Evolutionary conservation across 805 yeast genomes (phyloP).

Genomic region (Scheffersomyces ergatensis): DNA sequence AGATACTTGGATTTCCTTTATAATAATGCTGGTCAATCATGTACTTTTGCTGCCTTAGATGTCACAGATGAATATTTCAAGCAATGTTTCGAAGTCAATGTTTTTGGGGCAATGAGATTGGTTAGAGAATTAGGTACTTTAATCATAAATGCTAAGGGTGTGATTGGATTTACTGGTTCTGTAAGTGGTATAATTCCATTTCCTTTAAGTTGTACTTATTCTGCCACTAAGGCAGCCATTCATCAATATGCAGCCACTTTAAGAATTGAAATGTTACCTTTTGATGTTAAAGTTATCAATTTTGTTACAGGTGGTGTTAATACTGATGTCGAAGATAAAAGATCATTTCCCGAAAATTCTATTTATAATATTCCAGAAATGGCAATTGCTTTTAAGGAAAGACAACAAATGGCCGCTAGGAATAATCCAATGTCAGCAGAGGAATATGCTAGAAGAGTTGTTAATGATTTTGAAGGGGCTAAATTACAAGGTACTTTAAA

Average conservation of each 20-base stretch:
- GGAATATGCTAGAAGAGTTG: constrained; percentile 54
- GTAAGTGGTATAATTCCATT: constrained; percentile 62
- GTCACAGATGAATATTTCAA: constrained; percentile 52
- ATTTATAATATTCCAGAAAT: constrained; percentile 53
- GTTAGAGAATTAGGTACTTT: constrained; percentile 56
- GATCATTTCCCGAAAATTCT: constrained; percentile 57
- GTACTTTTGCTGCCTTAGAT: constrained; percentile 69
- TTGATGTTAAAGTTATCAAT: constrained; percentile 68
- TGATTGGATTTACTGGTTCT: constrained; percentile 74
- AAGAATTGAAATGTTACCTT: constrained; percentile 66
- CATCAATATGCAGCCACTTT: constrained; percentile 66
- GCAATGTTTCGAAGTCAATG: constrained; percentile 62
- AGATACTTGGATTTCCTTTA: constrained; percentile 54
- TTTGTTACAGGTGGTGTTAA: constrained; percentile 74
- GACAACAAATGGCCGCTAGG: constrained; percentile 59
- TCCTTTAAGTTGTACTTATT: constrained; percentile 68
- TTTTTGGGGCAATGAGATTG: constrained; percentile 65
- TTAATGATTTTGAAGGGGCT: constrained; percentile 43
- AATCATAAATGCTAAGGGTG: constrained; percentile 64
- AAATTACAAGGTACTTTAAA: constrained; percentile 42
- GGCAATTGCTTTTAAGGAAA: constrained; percentile 41
- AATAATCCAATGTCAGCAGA: constrained; percentile 60
- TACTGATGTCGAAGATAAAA: constrained; percentile 66
- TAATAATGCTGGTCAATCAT: constrained; percentile 78
- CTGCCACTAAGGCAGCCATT: constrained; percentile 72